A percentile compares a stretch with the other conserved stretches of the same genome.
Evolutionary conservation across 192 early-diverging fungal species (phyloP).

Genomic region (Coemansia sp.): DNA sequence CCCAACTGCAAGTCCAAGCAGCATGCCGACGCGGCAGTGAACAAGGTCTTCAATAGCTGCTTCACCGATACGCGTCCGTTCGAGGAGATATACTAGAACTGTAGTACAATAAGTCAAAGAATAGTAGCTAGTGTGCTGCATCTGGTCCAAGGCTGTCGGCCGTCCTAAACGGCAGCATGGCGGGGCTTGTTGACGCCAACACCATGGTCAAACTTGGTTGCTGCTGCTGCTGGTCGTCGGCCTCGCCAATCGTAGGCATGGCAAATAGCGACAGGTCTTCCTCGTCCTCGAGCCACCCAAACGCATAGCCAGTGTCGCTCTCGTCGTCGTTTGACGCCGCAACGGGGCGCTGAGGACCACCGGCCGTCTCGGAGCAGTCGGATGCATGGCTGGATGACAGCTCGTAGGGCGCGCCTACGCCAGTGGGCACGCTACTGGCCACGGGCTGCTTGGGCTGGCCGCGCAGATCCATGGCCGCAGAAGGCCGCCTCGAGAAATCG

Average conservation of each 20-base stretch:
- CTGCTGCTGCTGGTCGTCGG: conserved; percentile 6
- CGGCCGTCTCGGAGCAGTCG: conserved; percentile 2
- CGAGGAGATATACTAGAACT: conserved; percentile 78
- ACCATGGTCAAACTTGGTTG: conserved; percentile 33
- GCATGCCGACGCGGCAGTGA: conserved; percentile 81
- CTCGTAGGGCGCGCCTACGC: conserved; percentile 5
- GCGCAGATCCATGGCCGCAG: background rate
- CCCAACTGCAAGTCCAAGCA: conserved; percentile 65
- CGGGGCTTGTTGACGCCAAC: conserved; percentile 35
- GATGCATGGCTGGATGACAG: conserved; percentile 3
- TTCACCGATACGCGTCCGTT: conserved; percentile 94
- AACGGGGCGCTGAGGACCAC: background rate
- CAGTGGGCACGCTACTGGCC: conserved; percentile 1
- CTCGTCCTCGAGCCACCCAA: conserved; percentile 46
- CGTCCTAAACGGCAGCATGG: conserved; percentile 26
- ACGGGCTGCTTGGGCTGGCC: background rate
- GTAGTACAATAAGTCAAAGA: background rate
- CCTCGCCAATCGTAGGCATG: conserved; percentile 18
- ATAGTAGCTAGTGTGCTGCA: background rate
- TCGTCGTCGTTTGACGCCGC: background rate
- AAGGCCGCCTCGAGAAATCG: background rate
- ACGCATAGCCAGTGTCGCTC: conserved; percentile 27
- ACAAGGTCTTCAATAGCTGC: conserved; percentile 83
- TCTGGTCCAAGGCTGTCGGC: background rate
- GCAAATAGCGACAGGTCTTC: conserved; percentile 43